Percentiles rank a stretch among this genome's conserved stretches.
Evolutionary conservation across 106 monocot genomes (phyloP).

Genomic region (Acanthochlamys bracteata): DNA sequence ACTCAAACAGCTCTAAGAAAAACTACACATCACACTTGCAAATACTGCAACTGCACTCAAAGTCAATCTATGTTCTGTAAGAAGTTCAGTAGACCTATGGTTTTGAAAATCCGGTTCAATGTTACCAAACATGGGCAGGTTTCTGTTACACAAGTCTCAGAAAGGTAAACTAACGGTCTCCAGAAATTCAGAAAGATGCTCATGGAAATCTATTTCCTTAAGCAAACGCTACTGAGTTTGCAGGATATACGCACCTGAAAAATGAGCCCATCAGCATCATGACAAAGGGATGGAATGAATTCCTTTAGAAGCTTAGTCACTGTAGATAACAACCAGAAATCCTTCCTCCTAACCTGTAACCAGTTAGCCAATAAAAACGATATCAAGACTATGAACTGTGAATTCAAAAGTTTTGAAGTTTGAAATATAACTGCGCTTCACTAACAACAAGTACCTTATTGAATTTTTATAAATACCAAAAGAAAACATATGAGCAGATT

Average conservation of each 20-base stretch:
- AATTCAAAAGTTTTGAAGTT: no score
- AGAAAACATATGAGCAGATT: slow-evolving; percentile 3
- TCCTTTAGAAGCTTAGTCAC: slow-evolving; percentile 64
- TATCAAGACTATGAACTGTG: background rate
- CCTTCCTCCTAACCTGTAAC: slow-evolving; percentile 82
- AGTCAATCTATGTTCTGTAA: no score
- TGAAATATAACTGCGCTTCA: background rate
- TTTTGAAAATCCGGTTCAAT: no score
- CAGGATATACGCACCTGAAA: slow-evolving; percentile 59
- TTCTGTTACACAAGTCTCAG: no score
- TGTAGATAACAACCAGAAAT: slow-evolving; percentile 85
- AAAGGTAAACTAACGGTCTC: no score
- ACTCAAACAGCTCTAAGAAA: no score
- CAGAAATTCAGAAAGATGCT: no score
- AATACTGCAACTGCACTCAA: no score
- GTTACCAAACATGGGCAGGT: no score
- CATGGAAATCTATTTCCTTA: background rate
- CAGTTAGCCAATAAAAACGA: background rate
- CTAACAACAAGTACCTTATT: background rate
- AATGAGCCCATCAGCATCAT: slow-evolving; percentile 95
- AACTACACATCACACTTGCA: no score
- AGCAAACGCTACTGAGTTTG: background rate
- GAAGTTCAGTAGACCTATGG: no score
- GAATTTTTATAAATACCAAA: background rate
- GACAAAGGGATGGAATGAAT: slow-evolving; percentile 80